Evolutionary conservation across 352 stramenopile genomes (phyloP).

Genomic region (Detonula confervacea): DNA sequence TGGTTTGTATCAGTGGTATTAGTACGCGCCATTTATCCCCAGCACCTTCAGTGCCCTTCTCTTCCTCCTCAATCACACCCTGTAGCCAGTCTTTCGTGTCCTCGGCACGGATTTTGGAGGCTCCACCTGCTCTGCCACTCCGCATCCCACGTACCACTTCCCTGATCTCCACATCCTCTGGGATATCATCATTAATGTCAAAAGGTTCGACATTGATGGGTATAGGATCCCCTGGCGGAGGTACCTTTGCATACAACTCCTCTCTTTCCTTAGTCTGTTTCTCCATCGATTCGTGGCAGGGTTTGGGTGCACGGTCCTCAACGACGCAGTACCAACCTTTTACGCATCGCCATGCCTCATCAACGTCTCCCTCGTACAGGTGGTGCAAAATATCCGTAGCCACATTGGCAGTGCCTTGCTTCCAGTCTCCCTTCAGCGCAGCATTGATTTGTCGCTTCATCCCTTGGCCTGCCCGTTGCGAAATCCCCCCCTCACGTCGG

Average conservation of each 20-base stretch:
- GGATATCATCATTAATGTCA: neutral
- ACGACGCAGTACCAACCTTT: slow-evolving; percentile 35
- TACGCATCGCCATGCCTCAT: slow-evolving; percentile 19
- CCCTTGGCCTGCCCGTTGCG: neutral
- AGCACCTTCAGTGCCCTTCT: neutral
- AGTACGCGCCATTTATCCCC: neutral
- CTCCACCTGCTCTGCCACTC: neutral
- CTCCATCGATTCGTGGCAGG: slow-evolving; percentile 31
- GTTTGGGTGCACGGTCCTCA: slow-evolving; percentile 11
- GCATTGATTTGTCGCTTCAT: slow-evolving; percentile 1
- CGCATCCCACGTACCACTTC: neutral
- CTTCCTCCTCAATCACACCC: neutral
- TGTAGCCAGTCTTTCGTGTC: neutral
- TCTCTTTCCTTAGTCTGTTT: slow-evolving; percentile 22
- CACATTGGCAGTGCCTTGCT: neutral
- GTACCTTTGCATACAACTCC: slow-evolving; percentile 16
- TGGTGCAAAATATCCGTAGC: neutral
- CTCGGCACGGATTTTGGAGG: neutral
- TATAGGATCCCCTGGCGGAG: neutral
- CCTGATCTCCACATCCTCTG: neutral
- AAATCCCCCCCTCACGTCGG: neutral
- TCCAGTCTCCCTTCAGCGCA: neutral
- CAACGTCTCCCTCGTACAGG: neutral
- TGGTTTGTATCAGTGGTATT: neutral
- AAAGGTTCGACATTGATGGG: neutral